These are phyloP conservation scores for Erythrophleum fordii DNA, from an alignment of 306 rosid genomes.

Conservation along the genomic window DNA sequence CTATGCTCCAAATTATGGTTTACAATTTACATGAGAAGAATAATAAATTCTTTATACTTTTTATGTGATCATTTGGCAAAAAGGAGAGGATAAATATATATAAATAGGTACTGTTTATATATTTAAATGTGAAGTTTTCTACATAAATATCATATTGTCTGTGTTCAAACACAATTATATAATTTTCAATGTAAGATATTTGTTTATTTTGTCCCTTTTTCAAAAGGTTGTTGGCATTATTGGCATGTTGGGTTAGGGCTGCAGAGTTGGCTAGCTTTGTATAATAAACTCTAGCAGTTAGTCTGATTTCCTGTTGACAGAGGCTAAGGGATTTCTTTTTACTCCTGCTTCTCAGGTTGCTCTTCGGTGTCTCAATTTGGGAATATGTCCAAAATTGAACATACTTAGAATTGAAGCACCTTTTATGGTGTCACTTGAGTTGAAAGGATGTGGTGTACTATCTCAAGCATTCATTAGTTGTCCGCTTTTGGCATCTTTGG, in stretches of 20 bases:
- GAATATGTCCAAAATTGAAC: conserved; percentile 86
- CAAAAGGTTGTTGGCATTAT: not conserved
- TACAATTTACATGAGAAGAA: conserved; percentile 2
- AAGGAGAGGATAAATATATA: not conserved
- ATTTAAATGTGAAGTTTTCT: not conserved
- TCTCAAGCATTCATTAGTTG: conserved; percentile 76
- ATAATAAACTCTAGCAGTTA: not conserved
- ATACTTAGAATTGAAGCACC: conserved; percentile 72
- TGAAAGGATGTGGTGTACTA: conserved; percentile 91
- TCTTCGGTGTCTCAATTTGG: conserved; percentile 76
- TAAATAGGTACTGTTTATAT: too few relatives aligned
- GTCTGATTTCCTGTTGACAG: conserved; percentile 10
- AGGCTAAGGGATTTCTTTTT: conserved; percentile 26
- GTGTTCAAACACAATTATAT: not conserved
- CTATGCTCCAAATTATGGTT: not conserved
- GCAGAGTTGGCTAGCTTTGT: not conserved
- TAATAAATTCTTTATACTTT: conserved; percentile 13
- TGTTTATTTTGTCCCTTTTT: not conserved
- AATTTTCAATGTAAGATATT: not conserved
- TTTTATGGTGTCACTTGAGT: conserved; percentile 72
- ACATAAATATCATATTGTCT: not conserved
- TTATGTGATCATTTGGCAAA: conserved; percentile 6
- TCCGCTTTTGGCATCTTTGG: conserved; percentile 73
- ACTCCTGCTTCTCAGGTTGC: conserved; percentile 62
- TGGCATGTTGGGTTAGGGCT: conserved; percentile 5